Evolutionary conservation across 1,139 yeast genomes (phyloP).

Genomic region (Hyphopichia fennica): DNA sequence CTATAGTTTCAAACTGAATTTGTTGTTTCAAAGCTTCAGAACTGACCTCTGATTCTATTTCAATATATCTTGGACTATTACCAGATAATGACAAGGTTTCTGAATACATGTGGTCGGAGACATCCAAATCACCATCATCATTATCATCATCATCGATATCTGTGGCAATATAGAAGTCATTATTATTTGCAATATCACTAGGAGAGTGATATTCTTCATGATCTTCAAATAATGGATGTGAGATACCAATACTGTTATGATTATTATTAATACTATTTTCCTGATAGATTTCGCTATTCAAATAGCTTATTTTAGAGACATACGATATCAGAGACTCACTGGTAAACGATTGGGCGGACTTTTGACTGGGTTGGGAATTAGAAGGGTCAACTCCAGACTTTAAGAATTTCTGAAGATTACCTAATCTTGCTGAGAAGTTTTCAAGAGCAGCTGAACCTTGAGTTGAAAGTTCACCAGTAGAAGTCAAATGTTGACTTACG

Average conservation of each 20-base stretch:
- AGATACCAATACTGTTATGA: not conserved
- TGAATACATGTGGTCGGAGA: not conserved
- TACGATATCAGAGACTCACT: slow-evolving; percentile 1
- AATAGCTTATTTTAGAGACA: not conserved
- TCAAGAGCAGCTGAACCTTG: not conserved
- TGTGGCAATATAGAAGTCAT: not conserved
- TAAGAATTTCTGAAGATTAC: not conserved
- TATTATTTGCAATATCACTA: not conserved
- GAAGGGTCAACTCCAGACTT: not conserved
- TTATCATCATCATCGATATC: not conserved
- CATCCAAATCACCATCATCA: not conserved
- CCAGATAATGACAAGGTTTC: not conserved
- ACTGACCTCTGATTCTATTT: not conserved
- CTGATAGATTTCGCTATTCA: slow-evolving; percentile 3
- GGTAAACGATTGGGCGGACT: not conserved
- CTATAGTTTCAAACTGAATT: not conserved
- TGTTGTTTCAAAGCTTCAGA: not conserved
- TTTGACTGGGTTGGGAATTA: not conserved
- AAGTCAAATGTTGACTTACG: not conserved
- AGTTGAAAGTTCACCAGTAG: not conserved
- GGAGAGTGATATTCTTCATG: not conserved
- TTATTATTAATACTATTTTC: no score
- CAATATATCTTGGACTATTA: not conserved
- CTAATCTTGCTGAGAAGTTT: not conserved
- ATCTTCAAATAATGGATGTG: not conserved